A percentile compares a stretch with the other conserved stretches of the same genome.
Evolutionary conservation across 225 moss, liverwort and hornwort genomes (phyloP).

Genomic region (Takakia lepidozioides): DNA sequence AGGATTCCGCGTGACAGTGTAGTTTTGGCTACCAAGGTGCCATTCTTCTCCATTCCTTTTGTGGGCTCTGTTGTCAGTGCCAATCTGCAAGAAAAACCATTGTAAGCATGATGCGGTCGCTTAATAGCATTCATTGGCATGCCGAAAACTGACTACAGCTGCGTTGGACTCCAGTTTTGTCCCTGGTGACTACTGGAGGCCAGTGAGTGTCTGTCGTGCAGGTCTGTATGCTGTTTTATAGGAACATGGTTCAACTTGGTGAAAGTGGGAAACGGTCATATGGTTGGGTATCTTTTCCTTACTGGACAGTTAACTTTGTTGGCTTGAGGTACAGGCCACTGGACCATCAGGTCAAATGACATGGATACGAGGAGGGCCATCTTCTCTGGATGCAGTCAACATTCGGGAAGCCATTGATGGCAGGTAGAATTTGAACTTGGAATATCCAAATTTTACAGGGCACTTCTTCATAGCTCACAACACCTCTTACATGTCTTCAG

Average conservation of each 20-base stretch:
- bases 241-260: no score
- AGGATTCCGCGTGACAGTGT: slow-evolving; percentile 54
- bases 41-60: neutral
- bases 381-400: slow-evolving; percentile 60
- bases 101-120: no score
- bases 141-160: no score
- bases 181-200: no score
- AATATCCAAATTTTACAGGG: no score
- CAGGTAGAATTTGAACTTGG: slow-evolving; percentile 28
- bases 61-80: neutral
- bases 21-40: slow-evolving; percentile 73
- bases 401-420: slow-evolving; percentile 67
- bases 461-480: no score
- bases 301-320: no score
- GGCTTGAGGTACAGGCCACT: slow-evolving; percentile 51
- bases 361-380: slow-evolving; percentile 79
- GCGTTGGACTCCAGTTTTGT: no score
- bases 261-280: no score
- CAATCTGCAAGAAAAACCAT: neutral
- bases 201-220: no score
- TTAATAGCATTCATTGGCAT: no score
- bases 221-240: neutral
- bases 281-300: neutral
- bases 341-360: slow-evolving; percentile 93
- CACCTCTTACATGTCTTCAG: no score